A percentile compares a stretch with the other conserved stretches of the same genome.
Conservation (phyloP, 1,139 yeast genomes). For the Nakaseomyces sp. region DNA sequence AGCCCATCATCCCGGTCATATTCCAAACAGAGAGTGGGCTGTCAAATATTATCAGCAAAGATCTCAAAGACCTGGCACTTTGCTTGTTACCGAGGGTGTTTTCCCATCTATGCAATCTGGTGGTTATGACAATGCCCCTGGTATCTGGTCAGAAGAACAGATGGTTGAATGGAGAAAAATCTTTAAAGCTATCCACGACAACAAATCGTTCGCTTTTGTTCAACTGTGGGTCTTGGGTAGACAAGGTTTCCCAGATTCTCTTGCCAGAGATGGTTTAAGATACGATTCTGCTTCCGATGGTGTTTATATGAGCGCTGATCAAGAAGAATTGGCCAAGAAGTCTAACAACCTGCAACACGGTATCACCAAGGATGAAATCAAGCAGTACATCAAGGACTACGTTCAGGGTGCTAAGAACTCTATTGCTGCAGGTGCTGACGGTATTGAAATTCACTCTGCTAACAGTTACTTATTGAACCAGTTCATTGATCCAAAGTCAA, state of each 20-base stretch:
- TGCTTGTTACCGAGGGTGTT: conserved; percentile 40
- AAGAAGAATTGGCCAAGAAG: conserved; percentile 19
- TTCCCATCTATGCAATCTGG: conserved; percentile 33
- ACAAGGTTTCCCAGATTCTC: conserved; percentile 25
- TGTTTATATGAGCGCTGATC: conserved; percentile 22
- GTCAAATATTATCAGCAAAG: conserved; percentile 47
- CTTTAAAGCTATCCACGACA: conserved; percentile 33
- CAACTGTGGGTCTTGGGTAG: conserved; percentile 41
- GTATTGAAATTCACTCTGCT: conserved; percentile 36
- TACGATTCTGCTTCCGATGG: conserved; percentile 25
- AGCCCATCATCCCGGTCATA: conserved; percentile 32
- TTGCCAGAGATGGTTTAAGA: conserved; percentile 23
- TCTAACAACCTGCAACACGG: conserved; percentile 17
- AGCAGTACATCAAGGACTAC: conserved; percentile 19
- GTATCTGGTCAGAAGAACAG: conserved; percentile 39
- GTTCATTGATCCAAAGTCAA: conserved; percentile 34
- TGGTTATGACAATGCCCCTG: conserved; percentile 38
- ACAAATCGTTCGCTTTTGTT: conserved; percentile 31
- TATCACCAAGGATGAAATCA: conserved; percentile 21
- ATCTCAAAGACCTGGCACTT: conserved; percentile 43
- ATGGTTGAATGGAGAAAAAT: conserved; percentile 35
- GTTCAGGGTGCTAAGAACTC: conserved; percentile 27
- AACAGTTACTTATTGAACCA: conserved; percentile 32
- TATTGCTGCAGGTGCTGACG: conserved; percentile 34
- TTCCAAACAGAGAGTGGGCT: conserved; percentile 34